Evolutionary conservation across 495 filamentous ascomycete genomes (phyloP).

Genomic region (Xylaria sp.): DNA sequence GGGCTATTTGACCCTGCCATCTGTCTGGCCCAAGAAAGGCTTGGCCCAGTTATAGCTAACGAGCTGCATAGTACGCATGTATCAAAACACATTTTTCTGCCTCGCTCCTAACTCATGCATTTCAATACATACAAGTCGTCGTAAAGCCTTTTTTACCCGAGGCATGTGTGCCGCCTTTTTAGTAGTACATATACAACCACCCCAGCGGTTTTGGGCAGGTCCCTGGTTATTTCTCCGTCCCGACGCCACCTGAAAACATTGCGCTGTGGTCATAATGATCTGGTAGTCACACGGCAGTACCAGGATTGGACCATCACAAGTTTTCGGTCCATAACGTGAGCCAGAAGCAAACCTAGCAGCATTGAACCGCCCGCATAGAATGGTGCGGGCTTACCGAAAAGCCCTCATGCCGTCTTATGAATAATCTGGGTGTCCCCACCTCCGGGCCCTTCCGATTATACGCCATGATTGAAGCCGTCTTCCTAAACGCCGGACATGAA

Average conservation of each 20-base stretch:
- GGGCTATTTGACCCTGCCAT: constrained; percentile 1
- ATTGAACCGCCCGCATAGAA: background rate
- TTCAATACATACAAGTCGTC: constrained; percentile 24
- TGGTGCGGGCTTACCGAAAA: constrained; percentile 12
- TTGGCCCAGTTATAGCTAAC: constrained; percentile 7
- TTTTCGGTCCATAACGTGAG: background rate
- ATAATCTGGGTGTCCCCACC: constrained; percentile 7
- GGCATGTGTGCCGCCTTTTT: constrained; percentile 18
- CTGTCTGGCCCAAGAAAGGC: background rate
- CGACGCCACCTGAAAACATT: background rate
- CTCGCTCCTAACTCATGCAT: constrained; percentile 16
- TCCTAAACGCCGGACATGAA: constrained; percentile 26
- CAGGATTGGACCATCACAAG: background rate
- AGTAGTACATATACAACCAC: constrained; percentile 25
- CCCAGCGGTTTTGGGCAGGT: background rate
- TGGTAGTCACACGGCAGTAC: constrained; percentile 2
- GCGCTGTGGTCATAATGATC: background rate
- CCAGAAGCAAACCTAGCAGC: background rate
- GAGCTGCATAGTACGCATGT: constrained; percentile 6
- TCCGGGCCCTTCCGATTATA: constrained; percentile 17
- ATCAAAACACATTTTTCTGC: background rate
- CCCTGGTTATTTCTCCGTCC: background rate
- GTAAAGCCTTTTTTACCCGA: constrained; percentile 19
- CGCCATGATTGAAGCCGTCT: constrained; percentile 12
- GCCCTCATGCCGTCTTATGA: constrained; percentile 11